A percentile compares a stretch with the other conserved stretches of the same genome.
Conservation (phyloP, 371 early-diverging fungal genomes). For the Mucor lusitanicus region DNA sequence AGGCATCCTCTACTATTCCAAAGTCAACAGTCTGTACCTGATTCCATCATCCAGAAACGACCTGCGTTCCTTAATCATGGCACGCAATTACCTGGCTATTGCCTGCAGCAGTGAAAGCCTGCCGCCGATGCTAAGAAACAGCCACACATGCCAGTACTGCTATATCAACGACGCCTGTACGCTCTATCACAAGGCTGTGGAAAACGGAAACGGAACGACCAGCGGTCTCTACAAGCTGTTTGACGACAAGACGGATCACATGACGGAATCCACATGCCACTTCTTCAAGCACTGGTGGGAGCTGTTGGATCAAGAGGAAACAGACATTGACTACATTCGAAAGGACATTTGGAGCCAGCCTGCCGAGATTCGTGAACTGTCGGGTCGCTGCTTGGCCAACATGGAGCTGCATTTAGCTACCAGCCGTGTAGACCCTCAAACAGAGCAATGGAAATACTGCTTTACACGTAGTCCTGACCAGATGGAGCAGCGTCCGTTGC, state of each 20-base stretch:
- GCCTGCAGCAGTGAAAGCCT: constrained; percentile 43
- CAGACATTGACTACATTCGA: constrained; percentile 63
- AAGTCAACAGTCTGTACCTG: constrained; percentile 59
- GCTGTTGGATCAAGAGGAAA: constrained; percentile 81
- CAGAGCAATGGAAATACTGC: constrained; percentile 16
- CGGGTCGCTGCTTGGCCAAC: constrained; percentile 35
- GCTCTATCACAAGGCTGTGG: constrained; percentile 72
- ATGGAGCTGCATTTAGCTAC: constrained; percentile 17
- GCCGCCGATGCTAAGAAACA: constrained; percentile 72
- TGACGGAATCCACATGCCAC: constrained; percentile 54
- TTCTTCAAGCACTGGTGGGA: constrained; percentile 85
- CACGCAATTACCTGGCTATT: constrained; percentile 75
- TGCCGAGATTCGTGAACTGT: constrained; percentile 39
- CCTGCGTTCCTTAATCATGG: constrained; percentile 68
- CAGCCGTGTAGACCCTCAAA: neutral
- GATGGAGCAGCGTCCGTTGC: constrained; percentile 22
- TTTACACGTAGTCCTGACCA: constrained; percentile 6
- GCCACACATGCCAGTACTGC: constrained; percentile 75
- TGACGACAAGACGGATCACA: constrained; percentile 60
- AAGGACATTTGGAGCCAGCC: constrained; percentile 83
- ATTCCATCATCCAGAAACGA: constrained; percentile 69
- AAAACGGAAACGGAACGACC: constrained; percentile 62
- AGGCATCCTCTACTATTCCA: constrained; percentile 82
- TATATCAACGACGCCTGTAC: constrained; percentile 65
- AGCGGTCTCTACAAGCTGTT: constrained; percentile 64